These are phyloP conservation scores for Colletotrichum sublineola DNA, from an alignment of 2,329 filamentous ascomycete species.

Conservation along the genomic window DNA sequence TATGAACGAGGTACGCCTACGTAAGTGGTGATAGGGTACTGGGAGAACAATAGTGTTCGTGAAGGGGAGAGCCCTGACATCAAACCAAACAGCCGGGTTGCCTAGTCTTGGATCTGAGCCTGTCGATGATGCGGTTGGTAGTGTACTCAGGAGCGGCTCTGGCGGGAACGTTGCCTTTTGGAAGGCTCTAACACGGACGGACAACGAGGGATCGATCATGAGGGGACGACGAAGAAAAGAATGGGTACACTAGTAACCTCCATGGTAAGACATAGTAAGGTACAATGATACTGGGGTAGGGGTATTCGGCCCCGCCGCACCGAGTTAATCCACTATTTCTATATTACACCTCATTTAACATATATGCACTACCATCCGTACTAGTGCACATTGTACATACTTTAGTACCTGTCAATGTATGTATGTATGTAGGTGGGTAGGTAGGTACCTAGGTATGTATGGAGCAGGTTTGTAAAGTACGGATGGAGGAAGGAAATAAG, in stretches of 20 bases:
- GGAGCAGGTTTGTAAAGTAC: neutral
- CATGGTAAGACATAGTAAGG: too few relatives aligned
- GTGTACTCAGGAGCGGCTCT: slow-evolving; percentile 8
- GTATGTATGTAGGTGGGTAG: too few relatives aligned
- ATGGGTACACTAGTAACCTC: neutral
- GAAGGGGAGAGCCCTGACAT: slow-evolving; percentile 42
- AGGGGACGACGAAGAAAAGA: slow-evolving; percentile 17
- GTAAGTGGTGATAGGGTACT: neutral
- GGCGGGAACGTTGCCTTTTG: slow-evolving; percentile 24
- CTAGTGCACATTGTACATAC: too few relatives aligned
- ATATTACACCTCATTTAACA: neutral
- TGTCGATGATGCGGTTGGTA: slow-evolving; percentile 19
- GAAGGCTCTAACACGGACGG: slow-evolving; percentile 34
- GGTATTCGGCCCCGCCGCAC: slow-evolving; percentile 36
- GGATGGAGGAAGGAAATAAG: neutral
- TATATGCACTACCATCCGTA: neutral
- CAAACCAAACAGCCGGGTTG: slow-evolving; percentile 50
- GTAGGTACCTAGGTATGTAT: neutral
- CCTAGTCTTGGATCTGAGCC: slow-evolving; percentile 30
- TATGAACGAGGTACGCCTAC: neutral
- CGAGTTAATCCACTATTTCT: slow-evolving; percentile 1
- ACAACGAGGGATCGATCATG: neutral
- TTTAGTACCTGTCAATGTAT: too few relatives aligned
- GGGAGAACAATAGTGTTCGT: neutral
- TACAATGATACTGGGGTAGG: slow-evolving; percentile 13